A percentile compares a stretch with the other conserved stretches of the same genome.
Conservation (phyloP, 2,329 filamentous ascomycete genomes). For the Kalmusia sp. region DNA sequence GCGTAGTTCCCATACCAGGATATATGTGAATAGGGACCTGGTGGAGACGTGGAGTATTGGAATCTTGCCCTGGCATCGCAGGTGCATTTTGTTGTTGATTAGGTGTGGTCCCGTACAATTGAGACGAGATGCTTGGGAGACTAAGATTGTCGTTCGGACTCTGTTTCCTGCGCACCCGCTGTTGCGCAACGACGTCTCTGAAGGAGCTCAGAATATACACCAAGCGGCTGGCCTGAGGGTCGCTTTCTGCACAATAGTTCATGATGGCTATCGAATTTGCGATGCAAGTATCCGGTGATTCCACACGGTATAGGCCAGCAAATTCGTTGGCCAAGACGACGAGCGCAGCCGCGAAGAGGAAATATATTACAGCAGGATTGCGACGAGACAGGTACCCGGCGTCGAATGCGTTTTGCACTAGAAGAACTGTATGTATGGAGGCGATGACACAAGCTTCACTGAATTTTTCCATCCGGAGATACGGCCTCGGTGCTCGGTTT, state of each 20-base stretch:
- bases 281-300: conserved; percentile 45
- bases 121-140: conserved; percentile 42
- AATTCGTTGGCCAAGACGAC: conserved; percentile 51
- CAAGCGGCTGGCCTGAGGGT: conserved; percentile 48
- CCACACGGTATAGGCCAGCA: conserved; percentile 41
- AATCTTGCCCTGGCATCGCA: conserved; percentile 12
- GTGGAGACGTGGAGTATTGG: conserved; percentile 33
- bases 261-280: conserved; percentile 48
- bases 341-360: conserved; percentile 50
- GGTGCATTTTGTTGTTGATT: conserved; percentile 12
- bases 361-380: conserved; percentile 51
- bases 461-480: conserved; percentile 56
- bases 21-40: conserved; percentile 46
- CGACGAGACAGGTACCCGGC: conserved; percentile 49
- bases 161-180: conserved; percentile 36
- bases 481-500: conserved; percentile 33
- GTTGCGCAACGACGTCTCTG: conserved; percentile 45
- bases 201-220: conserved; percentile 48
- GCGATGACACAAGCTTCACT: conserved; percentile 53
- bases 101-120: conserved; percentile 35
- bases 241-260: conserved; percentile 49
- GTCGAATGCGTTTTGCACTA: conserved; percentile 50
- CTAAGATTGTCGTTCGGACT: conserved; percentile 27
- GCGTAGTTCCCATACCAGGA: conserved; percentile 41
- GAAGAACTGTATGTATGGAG: conserved; percentile 49